Base-by-base conservation (phyloP, 176 grass and related monocot genomes). In the Poa pratensis region DNA sequence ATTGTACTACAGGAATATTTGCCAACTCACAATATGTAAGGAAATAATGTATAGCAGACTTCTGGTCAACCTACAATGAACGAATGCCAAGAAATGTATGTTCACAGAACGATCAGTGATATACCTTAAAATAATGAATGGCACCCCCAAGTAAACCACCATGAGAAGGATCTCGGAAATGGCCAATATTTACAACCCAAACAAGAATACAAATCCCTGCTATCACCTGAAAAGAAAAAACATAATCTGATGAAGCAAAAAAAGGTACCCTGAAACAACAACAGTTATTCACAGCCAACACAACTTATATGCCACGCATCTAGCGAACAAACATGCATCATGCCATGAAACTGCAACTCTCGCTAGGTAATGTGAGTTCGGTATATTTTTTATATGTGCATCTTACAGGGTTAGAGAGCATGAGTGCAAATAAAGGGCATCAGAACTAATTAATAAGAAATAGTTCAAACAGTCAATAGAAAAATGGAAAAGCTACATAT, bases 61-160 rank as follows among this genome's bases (percentile, higher is more conserved):
- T n/a, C 70, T 61, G 30, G 30, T 81, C 9, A 48, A 82, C 16
- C 64, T 63, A 82, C 19, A 67, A 52, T 32, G 57, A 87, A 66
- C 1, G 26, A 57, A 87, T 58, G 49, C 30, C 11, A 83, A 23
- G n/a, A 80, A 73, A 61, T 51, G 50, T 58, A 39, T 40, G 9
- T 46, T 69, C n/a, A 69, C 57, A 69, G 73, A 76, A 53, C 7
- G 83, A 61, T 72, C 67, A 42, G 20, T 26, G 61, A 75, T 42
- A 51, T 90, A 98, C 96, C 91, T 98, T 98, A 87, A 98, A 94
- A 86, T 98, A 98, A 87, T 98, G 96, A 80, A 98, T 98, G 81
- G 96, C 96, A 23, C 96, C 96, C 77, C 96, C 88, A 82, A 98
- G 60, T 88, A 95, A 87, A 69, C 96, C 96, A 85, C 96, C 96